Evolutionary conservation across 2,329 filamentous ascomycete genomes (phyloP), one percentile per base, ranked within the genome.

Genomic region (Phyllosticta paracitricarpa): DNA sequence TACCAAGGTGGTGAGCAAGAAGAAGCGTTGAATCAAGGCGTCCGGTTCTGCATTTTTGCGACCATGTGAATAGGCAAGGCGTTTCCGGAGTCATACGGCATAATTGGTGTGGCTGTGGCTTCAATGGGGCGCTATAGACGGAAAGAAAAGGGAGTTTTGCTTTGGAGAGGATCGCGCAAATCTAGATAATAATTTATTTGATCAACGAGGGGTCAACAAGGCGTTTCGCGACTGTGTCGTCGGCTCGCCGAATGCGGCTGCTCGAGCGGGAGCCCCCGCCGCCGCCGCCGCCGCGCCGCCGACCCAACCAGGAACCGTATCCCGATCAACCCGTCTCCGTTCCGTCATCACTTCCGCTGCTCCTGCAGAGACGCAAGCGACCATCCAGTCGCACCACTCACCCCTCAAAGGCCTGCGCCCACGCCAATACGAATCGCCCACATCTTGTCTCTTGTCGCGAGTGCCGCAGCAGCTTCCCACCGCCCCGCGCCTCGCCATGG

Each of bases 401-500:
- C 12, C 30, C 17, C 28, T 30, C 28, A 30, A 33, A 28, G n/a
- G 28, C 57, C 57, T 33, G 19, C 35, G 53, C 51, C 25, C 25
- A n/a, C 54, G 33, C 30, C 12, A 35, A 40, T 48, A 33, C 40
- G 40, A 6, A n/a, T n/a, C 14, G 40, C 40, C 40, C n/a, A 4
- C 40, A 48, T 48, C 17, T n/a, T n/a, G 6, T n/a, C 14, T n/a
- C 7, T 7, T n/a, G n/a, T 48, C 14, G 14, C 40, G 40, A 48
- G 14, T 48, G 14, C 17, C 14, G 17, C 40, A n/a, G 40, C 40
- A n/a, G 25, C 57, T 56, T 53, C 35, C 35, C 53, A 48, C 51
- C 57, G 54, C 60, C 60, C 52, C 61, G 51, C 55, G 35, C 26
- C 51, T 59, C 59, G 69, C 65, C 66, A 97, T 99, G 94, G 94